Conservation (phyloP, 1,284 basidiomycete species). For the Apiotrichum gamsii region DNA sequence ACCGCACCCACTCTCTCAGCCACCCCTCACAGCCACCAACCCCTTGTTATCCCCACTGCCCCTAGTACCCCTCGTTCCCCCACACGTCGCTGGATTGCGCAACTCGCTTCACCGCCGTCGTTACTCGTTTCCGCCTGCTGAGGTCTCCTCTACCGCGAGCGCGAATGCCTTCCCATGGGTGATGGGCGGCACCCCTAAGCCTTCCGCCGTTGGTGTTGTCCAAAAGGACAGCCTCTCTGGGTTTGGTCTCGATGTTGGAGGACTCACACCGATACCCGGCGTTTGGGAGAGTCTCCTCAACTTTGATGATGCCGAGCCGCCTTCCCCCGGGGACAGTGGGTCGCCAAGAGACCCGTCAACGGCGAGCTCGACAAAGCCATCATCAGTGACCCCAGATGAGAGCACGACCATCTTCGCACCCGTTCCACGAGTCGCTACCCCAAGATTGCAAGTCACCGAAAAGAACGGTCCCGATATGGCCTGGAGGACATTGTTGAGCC, state of each 20-base stretch:
- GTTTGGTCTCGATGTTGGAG: constrained; percentile 9
- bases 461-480: background rate
- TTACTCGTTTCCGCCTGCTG: constrained; percentile 32
- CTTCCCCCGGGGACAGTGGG: too few species aligned
- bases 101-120: constrained; percentile 10
- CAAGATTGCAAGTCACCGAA: constrained; percentile 6
- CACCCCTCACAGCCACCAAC: background rate
- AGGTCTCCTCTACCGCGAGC: constrained; percentile 13
- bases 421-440: background rate
- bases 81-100: constrained; percentile 15
- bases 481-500: constrained; percentile 33
- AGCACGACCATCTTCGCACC: too few species aligned
- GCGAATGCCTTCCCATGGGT: constrained; percentile 22
- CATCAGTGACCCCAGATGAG: background rate
- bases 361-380: too few species aligned
- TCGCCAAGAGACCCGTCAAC: too few species aligned
- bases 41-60: constrained; percentile 3
- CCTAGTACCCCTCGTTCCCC: constrained; percentile 9
- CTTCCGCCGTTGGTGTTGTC: background rate
- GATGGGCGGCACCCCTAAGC: constrained; percentile 6
- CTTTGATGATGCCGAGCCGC: constrained; percentile 18
- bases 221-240: background rate
- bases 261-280: background rate
- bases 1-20: background rate
- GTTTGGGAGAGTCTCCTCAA: constrained; percentile 30